These are phyloP conservation scores for Hypoxylon sp. DNA, from an alignment of 2,329 filamentous ascomycete species.

Conservation along the genomic window DNA sequence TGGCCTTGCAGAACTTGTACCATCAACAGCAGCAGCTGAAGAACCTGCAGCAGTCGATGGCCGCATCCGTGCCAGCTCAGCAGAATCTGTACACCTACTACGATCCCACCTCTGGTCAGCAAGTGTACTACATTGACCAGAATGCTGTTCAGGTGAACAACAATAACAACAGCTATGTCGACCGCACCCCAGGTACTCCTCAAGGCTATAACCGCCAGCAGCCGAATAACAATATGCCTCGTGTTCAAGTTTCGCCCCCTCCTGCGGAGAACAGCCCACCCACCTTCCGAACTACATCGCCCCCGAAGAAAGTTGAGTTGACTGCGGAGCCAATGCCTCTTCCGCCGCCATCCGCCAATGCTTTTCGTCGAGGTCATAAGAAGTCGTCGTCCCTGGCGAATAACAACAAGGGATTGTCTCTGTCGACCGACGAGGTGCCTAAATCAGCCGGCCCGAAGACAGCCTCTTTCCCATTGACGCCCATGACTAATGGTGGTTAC, in stretches of 20 bases:
- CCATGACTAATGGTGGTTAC: conserved; percentile 82
- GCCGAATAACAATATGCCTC: conserved; percentile 73
- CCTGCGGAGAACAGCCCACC: conserved; percentile 70
- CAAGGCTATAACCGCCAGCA: conserved; percentile 57
- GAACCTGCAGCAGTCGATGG: conserved; percentile 75
- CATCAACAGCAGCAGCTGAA: conserved; percentile 73
- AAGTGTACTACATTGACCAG: conserved; percentile 83
- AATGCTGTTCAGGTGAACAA: conserved; percentile 62
- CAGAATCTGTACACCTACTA: conserved; percentile 86
- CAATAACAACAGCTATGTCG: conserved; percentile 57
- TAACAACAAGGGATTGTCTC: conserved; percentile 65
- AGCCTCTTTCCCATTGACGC: conserved; percentile 83
- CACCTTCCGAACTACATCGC: conserved; percentile 73
- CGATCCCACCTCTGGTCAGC: conserved; percentile 88
- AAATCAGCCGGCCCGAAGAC: conserved; percentile 82
- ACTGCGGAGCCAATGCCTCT: conserved; percentile 78
- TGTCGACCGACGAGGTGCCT: conserved; percentile 62
- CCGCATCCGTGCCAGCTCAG: conserved; percentile 70
- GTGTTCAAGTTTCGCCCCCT: conserved; percentile 86
- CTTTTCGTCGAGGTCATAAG: conserved; percentile 94
- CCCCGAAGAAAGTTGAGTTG: conserved; percentile 76
- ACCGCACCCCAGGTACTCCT: conserved; percentile 60
- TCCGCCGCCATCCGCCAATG: conserved; percentile 89
- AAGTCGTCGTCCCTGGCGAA: conserved; percentile 84
- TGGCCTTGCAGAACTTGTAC: conserved; percentile 68